These are phyloP conservation scores for Phytopythium cucurbitacearum DNA, from an alignment of 352 stramenopile species.

Conservation along the genomic window DNA sequence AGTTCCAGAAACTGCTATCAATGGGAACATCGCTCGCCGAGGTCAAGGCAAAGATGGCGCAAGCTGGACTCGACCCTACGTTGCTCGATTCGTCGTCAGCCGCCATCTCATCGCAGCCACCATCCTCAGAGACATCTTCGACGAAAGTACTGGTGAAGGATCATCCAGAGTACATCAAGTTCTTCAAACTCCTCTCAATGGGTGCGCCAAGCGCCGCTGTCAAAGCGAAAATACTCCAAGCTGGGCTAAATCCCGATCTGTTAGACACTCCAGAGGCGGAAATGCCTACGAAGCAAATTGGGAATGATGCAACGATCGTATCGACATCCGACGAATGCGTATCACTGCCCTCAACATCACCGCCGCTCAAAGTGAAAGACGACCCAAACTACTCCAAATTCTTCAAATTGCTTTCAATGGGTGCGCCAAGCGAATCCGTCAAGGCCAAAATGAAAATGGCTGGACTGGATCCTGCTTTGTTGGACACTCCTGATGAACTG, in stretches of 20 bases:
- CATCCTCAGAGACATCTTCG: not conserved
- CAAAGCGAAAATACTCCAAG: slow-evolving; percentile 61
- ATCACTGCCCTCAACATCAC: too few relatives aligned
- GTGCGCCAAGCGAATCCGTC: slow-evolving; percentile 45
- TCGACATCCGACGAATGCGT: too few relatives aligned
- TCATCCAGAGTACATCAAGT: slow-evolving; percentile 56
- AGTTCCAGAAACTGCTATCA: slow-evolving; percentile 59
- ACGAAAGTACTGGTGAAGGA: slow-evolving; percentile 35
- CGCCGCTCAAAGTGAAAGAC: slow-evolving; percentile 36
- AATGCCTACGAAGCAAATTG: slow-evolving; percentile 14
- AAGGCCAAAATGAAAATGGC: slow-evolving; percentile 70
- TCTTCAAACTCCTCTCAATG: slow-evolving; percentile 66
- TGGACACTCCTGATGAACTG: slow-evolving; percentile 50
- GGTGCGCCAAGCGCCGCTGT: slow-evolving; percentile 45
- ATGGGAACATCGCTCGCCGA: slow-evolving; percentile 56
- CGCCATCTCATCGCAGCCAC: not conserved
- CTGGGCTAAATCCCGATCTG: slow-evolving; percentile 80
- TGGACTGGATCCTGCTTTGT: slow-evolving; percentile 72
- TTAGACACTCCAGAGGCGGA: slow-evolving; percentile 58
- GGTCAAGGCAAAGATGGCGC: slow-evolving; percentile 66
- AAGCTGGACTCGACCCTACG: slow-evolving; percentile 53
- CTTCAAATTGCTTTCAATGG: slow-evolving; percentile 65
- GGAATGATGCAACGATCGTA: too few relatives aligned
- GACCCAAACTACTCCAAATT: slow-evolving; percentile 62
- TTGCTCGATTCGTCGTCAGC: slow-evolving; percentile 28